Conservation (phyloP, 805 yeast genomes). For the Hanseniaspora guilliermondii region DNA sequence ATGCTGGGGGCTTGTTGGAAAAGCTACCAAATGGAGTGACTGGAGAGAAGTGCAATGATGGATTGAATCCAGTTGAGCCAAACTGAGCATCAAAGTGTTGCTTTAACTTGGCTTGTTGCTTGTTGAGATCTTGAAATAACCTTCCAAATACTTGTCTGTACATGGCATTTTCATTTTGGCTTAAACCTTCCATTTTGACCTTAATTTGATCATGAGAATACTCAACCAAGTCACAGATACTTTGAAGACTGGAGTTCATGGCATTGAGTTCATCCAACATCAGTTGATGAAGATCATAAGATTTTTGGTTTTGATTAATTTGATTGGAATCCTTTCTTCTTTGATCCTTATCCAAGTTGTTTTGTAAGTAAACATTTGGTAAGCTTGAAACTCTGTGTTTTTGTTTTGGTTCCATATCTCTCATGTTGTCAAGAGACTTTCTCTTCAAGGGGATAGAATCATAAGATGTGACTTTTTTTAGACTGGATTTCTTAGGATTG, state of each 20-base stretch:
- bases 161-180: not conserved
- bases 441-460: not conserved
- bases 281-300: not conserved
- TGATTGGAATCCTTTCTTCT: not conserved
- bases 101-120: not conserved
- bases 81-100: conserved; percentile 3
- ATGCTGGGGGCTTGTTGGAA: not conserved
- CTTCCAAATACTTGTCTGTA: not conserved
- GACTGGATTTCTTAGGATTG: not conserved
- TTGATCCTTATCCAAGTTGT: no score
- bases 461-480: not conserved
- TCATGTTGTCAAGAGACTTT: not conserved
- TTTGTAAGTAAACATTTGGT: not conserved
- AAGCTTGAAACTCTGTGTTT: not conserved
- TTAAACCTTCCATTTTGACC: not conserved
- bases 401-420: not conserved
- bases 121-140: not conserved
- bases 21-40: conserved; percentile 3
- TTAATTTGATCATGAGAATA: not conserved
- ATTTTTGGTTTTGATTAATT: not conserved
- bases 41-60: not conserved
- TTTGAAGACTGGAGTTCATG: conserved; percentile 4
- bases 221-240: conserved; percentile 6
- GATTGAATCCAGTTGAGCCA: not conserved
- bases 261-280: conserved; percentile 5